Evolutionary conservation across 139 green algal genomes (phyloP).

Genomic region (Tetraselmis chui): DNA sequence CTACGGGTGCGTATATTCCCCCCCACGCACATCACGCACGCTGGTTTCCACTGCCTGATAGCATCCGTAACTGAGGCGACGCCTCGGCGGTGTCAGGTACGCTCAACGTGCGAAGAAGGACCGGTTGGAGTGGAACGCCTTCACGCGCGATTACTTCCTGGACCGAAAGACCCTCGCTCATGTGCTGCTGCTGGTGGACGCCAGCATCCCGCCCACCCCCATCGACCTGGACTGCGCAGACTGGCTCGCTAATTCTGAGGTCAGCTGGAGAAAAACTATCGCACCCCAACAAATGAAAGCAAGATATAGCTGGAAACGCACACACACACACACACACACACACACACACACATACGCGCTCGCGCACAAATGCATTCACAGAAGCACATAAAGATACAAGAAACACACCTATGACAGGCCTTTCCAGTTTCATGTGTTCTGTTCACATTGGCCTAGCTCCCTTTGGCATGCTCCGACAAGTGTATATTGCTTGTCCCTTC

Average conservation of each 20-base stretch:
- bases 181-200: conserved; percentile 91
- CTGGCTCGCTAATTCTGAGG: conserved; percentile 64
- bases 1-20: conserved; percentile 63
- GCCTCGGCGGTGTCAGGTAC: conserved; percentile 39
- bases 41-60: background rate
- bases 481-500: too few relatives aligned
- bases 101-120: conserved; percentile 41
- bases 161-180: conserved; percentile 67
- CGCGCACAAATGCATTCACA: background rate
- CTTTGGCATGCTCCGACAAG: too few relatives aligned
- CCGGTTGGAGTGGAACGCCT: conserved; percentile 68
- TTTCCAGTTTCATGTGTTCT: too few relatives aligned
- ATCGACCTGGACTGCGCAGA: conserved; percentile 72
- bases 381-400: too few relatives aligned
- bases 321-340: too few relatives aligned
- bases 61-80: too few relatives aligned
- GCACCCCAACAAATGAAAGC: conserved; percentile 29
- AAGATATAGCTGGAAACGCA: conserved; percentile 1
- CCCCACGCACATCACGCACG: background rate
- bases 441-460: too few relatives aligned
- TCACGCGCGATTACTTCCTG: conserved; percentile 85
- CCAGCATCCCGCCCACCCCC: conserved; percentile 66
- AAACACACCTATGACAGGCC: too few relatives aligned
- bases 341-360: background rate
- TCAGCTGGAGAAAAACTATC: too few relatives aligned